phyloP scores from a whole-genome alignment of 2,329 filamentous ascomycete genomes.

The Colletotrichum sidae region DNA sequence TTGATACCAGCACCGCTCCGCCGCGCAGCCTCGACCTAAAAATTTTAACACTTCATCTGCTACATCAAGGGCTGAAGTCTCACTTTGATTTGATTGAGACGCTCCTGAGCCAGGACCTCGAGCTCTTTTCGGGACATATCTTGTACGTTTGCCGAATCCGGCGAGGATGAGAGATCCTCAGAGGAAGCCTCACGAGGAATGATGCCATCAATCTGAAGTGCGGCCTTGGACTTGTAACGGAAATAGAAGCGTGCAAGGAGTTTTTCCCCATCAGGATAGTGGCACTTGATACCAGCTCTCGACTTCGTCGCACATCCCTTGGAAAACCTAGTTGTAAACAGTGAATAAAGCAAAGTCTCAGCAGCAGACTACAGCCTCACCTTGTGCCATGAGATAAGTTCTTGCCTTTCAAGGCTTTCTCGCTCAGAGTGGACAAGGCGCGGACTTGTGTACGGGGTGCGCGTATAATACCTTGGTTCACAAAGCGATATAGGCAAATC shows the following conservation, averaged over 20 bases:
- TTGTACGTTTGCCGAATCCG: background rate
- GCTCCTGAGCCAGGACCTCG: slow-evolving; percentile 3
- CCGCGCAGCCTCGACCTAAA: background rate
- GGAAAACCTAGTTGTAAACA: background rate
- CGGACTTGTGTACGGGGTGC: background rate
- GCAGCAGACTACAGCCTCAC: background rate
- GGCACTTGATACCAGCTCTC: too few species aligned
- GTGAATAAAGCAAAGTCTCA: background rate
- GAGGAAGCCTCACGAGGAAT: slow-evolving; percentile 1
- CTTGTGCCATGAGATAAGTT: background rate
- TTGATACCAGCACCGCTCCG: background rate
- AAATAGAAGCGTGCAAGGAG: background rate
- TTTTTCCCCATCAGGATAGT: background rate
- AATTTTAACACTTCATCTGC: background rate
- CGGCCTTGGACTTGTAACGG: background rate
- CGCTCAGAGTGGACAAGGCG: background rate
- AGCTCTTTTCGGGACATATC: background rate
- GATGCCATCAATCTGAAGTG: slow-evolving; percentile 11
- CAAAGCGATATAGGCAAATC: background rate
- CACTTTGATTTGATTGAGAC: background rate
- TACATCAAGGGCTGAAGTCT: accelerated
- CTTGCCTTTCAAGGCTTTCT: slow-evolving; percentile 18
- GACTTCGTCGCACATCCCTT: background rate
- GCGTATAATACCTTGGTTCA: background rate
- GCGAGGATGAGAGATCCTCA: background rate